Percentiles rank a stretch among this genome's conserved stretches.
Conservation (phyloP, 192 early-diverging fungal species). For the Cetraspora pellucida region DNA sequence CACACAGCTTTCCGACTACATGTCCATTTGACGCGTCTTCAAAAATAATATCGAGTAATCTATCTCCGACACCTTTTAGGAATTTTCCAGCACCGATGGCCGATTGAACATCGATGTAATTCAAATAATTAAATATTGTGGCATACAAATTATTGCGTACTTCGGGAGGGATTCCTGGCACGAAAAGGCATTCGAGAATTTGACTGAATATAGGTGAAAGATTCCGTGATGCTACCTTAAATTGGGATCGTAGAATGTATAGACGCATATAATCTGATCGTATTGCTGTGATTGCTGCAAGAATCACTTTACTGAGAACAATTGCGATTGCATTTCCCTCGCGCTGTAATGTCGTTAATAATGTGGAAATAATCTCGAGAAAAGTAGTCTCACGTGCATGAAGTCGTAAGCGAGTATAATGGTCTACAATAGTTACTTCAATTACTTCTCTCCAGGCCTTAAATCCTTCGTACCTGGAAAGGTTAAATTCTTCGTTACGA, state of each 20-base stretch:
- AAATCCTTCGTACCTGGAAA: conserved; percentile 68
- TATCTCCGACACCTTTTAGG: conserved; percentile 62
- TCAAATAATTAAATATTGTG: conserved; percentile 24
- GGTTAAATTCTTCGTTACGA: conserved; percentile 65
- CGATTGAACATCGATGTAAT: conserved; percentile 32
- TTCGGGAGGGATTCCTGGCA: background rate
- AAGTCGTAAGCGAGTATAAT: conserved; percentile 65
- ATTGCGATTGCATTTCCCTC: conserved; percentile 53
- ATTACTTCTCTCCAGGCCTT: conserved; percentile 84
- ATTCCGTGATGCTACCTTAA: conserved; percentile 34
- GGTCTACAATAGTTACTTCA: conserved; percentile 67
- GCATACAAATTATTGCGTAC: conserved; percentile 30
- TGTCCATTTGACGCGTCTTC: conserved; percentile 83
- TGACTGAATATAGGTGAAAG: conserved; percentile 38
- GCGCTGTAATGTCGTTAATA: conserved; percentile 63
- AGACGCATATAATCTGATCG: conserved; percentile 57
- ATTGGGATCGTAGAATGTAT: conserved; percentile 47
- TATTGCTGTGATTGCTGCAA: conserved; percentile 61
- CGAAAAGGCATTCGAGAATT: conserved; percentile 37
- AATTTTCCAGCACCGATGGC: conserved; percentile 50
- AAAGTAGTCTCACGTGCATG: conserved; percentile 62
- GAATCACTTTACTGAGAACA: conserved; percentile 56
- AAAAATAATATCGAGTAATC: conserved; percentile 72
- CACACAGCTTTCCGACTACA: conserved; percentile 82
- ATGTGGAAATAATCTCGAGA: conserved; percentile 67